These are phyloP conservation scores for Sporothrix dimorphospora DNA, from an alignment of 2,329 filamentous ascomycete genomes.

Conservation along the genomic window DNA sequence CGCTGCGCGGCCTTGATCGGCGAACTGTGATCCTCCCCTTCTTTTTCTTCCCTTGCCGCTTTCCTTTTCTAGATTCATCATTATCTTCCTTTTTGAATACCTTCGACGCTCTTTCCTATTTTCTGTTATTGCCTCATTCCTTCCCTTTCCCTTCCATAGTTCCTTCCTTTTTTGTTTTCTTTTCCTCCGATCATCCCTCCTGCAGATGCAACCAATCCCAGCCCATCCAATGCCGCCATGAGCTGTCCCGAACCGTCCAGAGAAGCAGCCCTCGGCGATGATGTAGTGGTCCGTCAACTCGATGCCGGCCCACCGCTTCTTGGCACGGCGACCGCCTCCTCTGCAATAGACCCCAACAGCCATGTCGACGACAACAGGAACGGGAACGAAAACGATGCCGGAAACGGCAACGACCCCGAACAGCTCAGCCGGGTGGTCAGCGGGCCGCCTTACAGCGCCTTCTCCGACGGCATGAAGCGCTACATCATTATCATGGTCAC, in stretches of 20 bases:
- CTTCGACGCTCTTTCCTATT: neutral
- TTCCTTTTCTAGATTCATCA: neutral
- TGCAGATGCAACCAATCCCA: slow-evolving; percentile 16
- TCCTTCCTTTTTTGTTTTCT: neutral
- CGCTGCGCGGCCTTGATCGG: slow-evolving; percentile 19
- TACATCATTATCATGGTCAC: slow-evolving; percentile 59
- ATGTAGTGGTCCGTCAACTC: slow-evolving; percentile 12
- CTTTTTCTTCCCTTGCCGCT: slow-evolving; percentile 1
- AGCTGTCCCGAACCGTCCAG: neutral
- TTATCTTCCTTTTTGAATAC: neutral
- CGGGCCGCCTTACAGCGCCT: slow-evolving; percentile 48
- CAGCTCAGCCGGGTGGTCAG: slow-evolving; percentile 43
- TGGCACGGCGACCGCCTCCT: neutral
- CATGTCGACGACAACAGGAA: slow-evolving; percentile 13
- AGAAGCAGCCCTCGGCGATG: slow-evolving; percentile 1
- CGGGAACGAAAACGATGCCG: slow-evolving; percentile 6
- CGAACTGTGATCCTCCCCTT: neutral
- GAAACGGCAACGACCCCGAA: slow-evolving; percentile 38
- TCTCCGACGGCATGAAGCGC: slow-evolving; percentile 48
- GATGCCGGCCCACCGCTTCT: neutral
- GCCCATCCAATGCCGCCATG: slow-evolving; percentile 32
- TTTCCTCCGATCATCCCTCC: neutral
- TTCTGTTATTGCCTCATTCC: neutral
- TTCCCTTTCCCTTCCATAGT: neutral
- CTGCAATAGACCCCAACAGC: neutral